Percentiles rank a stretch among this genome's conserved stretches.
Conservation (phyloP, 2,329 filamentous ascomycete genomes). For the Lecanicillium sp. region DNA sequence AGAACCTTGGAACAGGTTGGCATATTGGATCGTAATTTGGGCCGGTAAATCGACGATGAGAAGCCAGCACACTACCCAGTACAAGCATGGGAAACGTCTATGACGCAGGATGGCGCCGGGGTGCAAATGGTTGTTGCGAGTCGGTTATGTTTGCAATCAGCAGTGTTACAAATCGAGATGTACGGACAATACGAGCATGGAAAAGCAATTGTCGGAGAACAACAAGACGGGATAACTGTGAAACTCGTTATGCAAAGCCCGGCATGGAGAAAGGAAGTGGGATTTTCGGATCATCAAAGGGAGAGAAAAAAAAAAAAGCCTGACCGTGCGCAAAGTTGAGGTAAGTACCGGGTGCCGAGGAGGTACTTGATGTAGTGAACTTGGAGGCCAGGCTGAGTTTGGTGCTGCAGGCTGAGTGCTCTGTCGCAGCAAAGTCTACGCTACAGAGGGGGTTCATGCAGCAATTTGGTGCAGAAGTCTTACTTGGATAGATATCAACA, state of each 20-base stretch:
- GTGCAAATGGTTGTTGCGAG: not conserved
- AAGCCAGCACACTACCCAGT: no score
- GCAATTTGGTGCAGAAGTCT: conserved; percentile 7
- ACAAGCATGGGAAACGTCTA: not conserved
- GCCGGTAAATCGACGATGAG: conserved; percentile 3
- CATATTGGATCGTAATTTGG: conserved; percentile 3
- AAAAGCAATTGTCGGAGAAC: not conserved
- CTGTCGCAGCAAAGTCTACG: not conserved
- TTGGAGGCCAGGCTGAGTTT: conserved; percentile 4
- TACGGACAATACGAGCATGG: not conserved
- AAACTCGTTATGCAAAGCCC: conserved; percentile 6
- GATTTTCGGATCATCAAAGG: not conserved
- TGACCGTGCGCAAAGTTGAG: not conserved
- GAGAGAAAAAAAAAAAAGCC: not conserved
- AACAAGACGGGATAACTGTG: conserved; percentile 1
- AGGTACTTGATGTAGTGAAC: no score
- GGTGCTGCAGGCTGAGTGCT: not conserved
- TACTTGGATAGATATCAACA: not conserved
- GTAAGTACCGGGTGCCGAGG: not conserved
- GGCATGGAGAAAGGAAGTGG: not conserved
- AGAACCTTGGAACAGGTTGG: not conserved
- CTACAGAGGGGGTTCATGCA: conserved; percentile 6
- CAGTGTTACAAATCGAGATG: not conserved
- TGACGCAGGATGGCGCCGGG: conserved; percentile 4
- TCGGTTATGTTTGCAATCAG: no score